phyloP scores from a whole-genome alignment of 495 filamentous ascomycete genomes.

The Chaetomium cochliodes region DNA sequence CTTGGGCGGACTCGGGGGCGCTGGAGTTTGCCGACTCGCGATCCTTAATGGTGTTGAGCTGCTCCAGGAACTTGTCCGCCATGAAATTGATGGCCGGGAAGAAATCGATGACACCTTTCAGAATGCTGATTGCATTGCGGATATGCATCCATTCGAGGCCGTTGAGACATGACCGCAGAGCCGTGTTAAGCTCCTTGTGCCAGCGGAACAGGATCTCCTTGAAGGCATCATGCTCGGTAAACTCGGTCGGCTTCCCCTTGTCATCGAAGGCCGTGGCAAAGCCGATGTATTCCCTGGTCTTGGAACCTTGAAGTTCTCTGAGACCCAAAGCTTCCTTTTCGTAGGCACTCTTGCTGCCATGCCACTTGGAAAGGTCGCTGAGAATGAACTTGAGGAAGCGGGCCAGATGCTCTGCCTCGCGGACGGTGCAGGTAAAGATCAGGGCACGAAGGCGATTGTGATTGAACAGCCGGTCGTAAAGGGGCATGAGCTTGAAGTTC shows the following conservation, averaged over 20 bases:
- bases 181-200: conserved; percentile 74
- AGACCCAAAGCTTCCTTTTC: conserved; percentile 69
- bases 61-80: conserved; percentile 66
- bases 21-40: conserved; percentile 61
- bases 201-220: conserved; percentile 81
- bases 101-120: conserved; percentile 72
- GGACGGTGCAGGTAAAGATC: conserved; percentile 82
- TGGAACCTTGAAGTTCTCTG: conserved; percentile 40
- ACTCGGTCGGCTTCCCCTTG: conserved; percentile 62
- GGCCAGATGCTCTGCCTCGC: conserved; percentile 87
- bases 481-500: conserved; percentile 80
- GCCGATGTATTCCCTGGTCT: conserved; percentile 41
- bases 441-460: conserved; percentile 73
- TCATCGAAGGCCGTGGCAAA: conserved; percentile 63
- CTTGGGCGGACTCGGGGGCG: conserved; percentile 64
- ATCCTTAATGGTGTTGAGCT: conserved; percentile 69
- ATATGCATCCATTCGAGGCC: conserved; percentile 96
- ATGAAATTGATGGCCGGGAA: conserved; percentile 91
- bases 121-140: conserved; percentile 87
- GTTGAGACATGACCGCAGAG: conserved; percentile 74
- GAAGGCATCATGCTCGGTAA: conserved; percentile 83
- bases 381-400: conserved; percentile 81
- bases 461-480: conserved; percentile 81
- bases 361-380: conserved; percentile 77
- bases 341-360: conserved; percentile 70